phyloP scores from a whole-genome alignment of 345 rosid species.

The Abelmoschus esculentus region DNA sequence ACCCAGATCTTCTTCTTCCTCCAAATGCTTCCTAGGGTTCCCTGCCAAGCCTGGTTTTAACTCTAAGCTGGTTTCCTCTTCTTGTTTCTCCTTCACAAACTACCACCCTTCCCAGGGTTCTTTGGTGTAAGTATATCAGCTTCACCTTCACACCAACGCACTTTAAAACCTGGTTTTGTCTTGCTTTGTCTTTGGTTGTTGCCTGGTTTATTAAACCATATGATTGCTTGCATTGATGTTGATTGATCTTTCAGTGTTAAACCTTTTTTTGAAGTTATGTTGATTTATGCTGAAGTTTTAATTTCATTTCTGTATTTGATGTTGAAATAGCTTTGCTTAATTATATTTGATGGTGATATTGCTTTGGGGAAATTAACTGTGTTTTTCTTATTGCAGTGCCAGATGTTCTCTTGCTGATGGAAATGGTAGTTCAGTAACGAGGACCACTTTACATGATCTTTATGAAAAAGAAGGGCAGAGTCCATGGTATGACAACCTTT shows the following conservation, averaged over 20 bases:
- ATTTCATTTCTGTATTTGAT: neutral
- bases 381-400: constrained; percentile 21
- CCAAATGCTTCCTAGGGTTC: constrained; percentile 14
- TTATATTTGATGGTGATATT: neutral
- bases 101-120: constrained; percentile 28
- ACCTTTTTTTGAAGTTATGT: neutral
- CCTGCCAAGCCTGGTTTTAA: too few relatives aligned
- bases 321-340: neutral
- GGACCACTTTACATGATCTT: constrained; percentile 82
- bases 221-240: neutral
- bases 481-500: constrained; percentile 99
- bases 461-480: constrained; percentile 92
- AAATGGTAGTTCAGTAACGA: constrained; percentile 48
- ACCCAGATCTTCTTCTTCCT: constrained; percentile 41
- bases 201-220: neutral
- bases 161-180: neutral
- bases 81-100: constrained; percentile 19
- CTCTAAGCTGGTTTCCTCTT: too few relatives aligned
- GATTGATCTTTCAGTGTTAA: neutral
- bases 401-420: constrained; percentile 57
- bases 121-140: constrained; percentile 41
- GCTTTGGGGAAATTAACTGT: neutral
- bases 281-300: neutral
- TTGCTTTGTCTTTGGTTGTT: neutral
- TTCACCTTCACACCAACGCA: neutral